Base-by-base conservation (phyloP, 106 monocot species). In the Dendrobium officinale region DNA sequence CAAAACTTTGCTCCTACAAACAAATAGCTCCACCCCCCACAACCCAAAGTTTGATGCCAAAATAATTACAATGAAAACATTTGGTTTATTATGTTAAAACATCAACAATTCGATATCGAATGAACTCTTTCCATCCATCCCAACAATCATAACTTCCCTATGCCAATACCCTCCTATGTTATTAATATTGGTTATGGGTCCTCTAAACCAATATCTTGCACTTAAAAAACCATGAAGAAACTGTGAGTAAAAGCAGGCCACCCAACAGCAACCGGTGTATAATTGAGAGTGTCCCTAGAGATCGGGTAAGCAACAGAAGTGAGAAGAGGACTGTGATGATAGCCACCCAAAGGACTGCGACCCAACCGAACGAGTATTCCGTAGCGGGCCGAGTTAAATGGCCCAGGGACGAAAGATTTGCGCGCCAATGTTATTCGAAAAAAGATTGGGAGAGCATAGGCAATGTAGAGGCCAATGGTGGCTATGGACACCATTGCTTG, bases 291-390 rank as follows among this genome's bases (percentile, higher is more conserved):
- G 49, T 92, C 92, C 77, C 84, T 83, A 2, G 87, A 82, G 56
- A 92, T 20, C 20, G 95, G 95, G 67, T 92, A 95, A 11, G 92
- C 74, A n/a, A 95, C 88, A 0, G 92, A 55, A 92, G 86, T 18
- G 95, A 95, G 81, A 95, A 95, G 18, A 95, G 81, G 40, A 95
- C 86, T 0, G 95, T 92, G 79, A 95, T 92, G 44, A 83, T 89
- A 22, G 73, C 55, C 4, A 92, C 95, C 95, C 95, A 95, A 10
- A 92, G 72, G 40, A 95, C 95, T 5, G 95, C 87, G 2, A 89
- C 20, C 88, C 88, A 89, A 31, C 95, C 95, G 6, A n/a, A 92
- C 83, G 9, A 85, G 3, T 4, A 89, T 27, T 16, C 90, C 81
- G 26, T 80, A 92, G 7, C 87, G n/a, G 82, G 22, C 95, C 90